Evolutionary conservation across 2,329 filamentous ascomycete genomes (phyloP), one percentile per base, ranked within the genome.

Genomic region (Sordariomycetes sp.): DNA sequence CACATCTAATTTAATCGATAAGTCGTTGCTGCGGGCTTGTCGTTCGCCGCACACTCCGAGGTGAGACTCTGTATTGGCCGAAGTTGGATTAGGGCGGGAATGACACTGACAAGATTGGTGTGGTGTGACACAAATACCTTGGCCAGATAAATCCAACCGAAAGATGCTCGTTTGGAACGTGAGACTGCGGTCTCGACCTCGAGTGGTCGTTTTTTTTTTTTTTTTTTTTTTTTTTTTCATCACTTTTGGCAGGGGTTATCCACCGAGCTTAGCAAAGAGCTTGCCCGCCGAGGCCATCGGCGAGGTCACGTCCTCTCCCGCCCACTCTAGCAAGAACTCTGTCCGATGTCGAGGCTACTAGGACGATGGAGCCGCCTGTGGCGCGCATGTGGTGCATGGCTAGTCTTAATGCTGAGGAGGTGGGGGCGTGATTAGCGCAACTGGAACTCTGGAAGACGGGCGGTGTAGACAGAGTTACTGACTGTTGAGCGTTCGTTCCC

Each of bases 401-500:
- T 24, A 54, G 34, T 13, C 53, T 36, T 8, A 54, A 28, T 5
- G 53, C 53, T 54, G 24, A 13, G 20, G 36, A 39, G n/a, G 24
- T 50, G n/a, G 45, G n/a, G 10, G 6, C 8, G 10, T 12, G 5
- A 12, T 50, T 50, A 50, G 45, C 45, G 45, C 28, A 8, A 32
- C 4, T 32, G 12, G 36, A 39, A 17, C 15, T 17, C 15, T 12
- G 12, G 17, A 39, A 12, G 10, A 12, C 2, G 3, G 3, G 36
- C 10, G 12, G 36, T 39, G 10, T 20, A 8, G n/a, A 20, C 3
- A 10, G 7, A 55, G 58, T 12, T 24, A 60, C 61, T 62, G 42
- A 60, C 61, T 62, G 42, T 62, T 62, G 56, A 62, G 56, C 0
- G 61, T 62, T 1, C 61, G 60, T 39, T 62, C n/a, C n/a, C n/a